Evolutionary conservation across 257 asterid species (phyloP).

Genomic region (Thymus quinquecostatus): DNA sequence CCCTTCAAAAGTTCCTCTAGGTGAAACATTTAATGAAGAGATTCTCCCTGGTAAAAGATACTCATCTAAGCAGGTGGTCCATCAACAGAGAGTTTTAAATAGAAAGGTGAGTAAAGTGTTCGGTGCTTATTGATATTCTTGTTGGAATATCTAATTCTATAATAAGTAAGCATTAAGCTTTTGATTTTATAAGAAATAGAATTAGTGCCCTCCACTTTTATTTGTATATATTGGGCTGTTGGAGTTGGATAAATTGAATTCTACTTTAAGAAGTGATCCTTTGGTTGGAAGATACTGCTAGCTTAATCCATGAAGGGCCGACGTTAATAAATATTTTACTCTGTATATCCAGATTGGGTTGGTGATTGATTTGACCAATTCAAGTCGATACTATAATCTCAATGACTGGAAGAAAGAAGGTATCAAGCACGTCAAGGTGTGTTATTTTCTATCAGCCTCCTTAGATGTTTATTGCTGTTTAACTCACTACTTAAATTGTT

Average conservation of each 20-base stretch:
- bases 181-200: background rate
- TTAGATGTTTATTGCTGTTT: constrained; percentile 17
- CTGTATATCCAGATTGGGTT: constrained; percentile 76
- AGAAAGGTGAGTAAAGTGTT: constrained; percentile 59
- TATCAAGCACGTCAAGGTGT: constrained; percentile 93
- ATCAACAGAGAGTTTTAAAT: constrained; percentile 70
- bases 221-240: constrained; percentile 2
- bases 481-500: constrained; percentile 7
- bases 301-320: constrained; percentile 13
- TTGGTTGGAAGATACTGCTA: constrained; percentile 8
- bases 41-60: constrained; percentile 89
- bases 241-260: constrained; percentile 14
- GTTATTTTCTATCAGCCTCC: constrained; percentile 34
- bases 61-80: constrained; percentile 87
- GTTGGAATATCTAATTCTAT: background rate
- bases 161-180: constrained; percentile 12
- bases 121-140: constrained; percentile 5
- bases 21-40: constrained; percentile 73
- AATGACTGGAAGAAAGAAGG: constrained; percentile 77
- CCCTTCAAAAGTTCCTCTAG: constrained; percentile 97
- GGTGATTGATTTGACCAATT: constrained; percentile 97
- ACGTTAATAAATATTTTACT: constrained; percentile 30
- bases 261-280: background rate
- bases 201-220: background rate
- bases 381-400: constrained; percentile 75